Evolutionary conservation across 2,329 filamentous ascomycete genomes (phyloP).

Genomic region (Colletotrichum incanum): DNA sequence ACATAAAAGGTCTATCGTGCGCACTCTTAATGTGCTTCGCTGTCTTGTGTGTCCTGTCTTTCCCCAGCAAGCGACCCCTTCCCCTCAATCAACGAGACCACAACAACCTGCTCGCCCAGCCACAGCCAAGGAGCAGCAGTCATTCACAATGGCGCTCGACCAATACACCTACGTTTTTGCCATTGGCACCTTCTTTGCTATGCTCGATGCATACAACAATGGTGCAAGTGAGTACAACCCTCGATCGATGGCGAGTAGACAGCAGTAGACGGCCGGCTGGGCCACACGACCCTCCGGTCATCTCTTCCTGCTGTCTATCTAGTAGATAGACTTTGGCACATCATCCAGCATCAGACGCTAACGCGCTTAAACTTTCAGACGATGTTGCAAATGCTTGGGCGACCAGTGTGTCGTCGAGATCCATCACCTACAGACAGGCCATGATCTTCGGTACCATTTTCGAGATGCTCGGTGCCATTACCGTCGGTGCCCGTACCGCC

Average conservation of each 20-base stretch:
- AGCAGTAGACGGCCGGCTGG: not conserved
- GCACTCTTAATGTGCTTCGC: not conserved
- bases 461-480: constrained; percentile 77
- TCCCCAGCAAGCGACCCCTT: constrained; percentile 22
- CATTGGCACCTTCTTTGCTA: constrained; percentile 82
- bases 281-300: not conserved
- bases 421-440: constrained; percentile 78
- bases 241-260: not conserved
- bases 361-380: constrained; percentile 61
- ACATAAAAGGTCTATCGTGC: constrained; percentile 39
- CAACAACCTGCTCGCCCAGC: constrained; percentile 29
- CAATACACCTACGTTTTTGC: constrained; percentile 81
- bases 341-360: constrained; percentile 18
- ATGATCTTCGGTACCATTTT: constrained; percentile 78
- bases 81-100: constrained; percentile 27
- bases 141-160: constrained; percentile 69
- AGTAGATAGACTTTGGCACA: not conserved
- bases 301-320: not conserved
- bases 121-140: constrained; percentile 30
- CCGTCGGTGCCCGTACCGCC: constrained; percentile 79
- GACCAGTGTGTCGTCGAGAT: constrained; percentile 85
- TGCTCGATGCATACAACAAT: constrained; percentile 85
- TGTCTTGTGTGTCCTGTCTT: constrained; percentile 6
- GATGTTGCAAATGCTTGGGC: constrained; percentile 91
- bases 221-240: constrained; percentile 75